Base-by-base conservation (phyloP, 2,329 filamentous ascomycete genomes). In the Pyricularia sp. region DNA sequence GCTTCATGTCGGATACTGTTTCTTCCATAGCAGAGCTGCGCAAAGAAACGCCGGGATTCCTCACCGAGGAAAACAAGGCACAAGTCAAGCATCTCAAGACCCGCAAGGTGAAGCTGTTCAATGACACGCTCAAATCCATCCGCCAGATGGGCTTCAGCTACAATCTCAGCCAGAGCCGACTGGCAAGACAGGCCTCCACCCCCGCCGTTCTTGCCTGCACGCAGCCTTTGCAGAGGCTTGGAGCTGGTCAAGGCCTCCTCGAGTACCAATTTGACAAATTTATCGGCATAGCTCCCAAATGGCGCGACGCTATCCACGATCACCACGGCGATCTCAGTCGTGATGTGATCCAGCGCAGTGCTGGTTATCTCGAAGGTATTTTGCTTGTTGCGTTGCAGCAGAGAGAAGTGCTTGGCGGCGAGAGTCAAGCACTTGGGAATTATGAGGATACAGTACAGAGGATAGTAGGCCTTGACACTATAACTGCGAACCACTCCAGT, bases 71-170 rank as follows among this genome's bases (percentile, higher is more conserved):
- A 63, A 97, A 95, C 78, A 94, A 94, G 76, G 86, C 89, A 12
- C 78, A 86, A 20, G 88, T 97, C 70, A 94, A 96, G 78, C 92
- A 97, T 77, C 87, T 98, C 73, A 98, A 97, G 82, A 89, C 88
- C 2, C 87, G 92, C 74, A 99, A 99, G 80, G 88, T 93, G 63
- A 94, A 93, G 73, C 85, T 98, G 17, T 95, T 97, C 74, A 92
- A 93, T 0, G 94, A 98, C 73, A 94, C 92, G 0, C 81, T 99
- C 71, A 94, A 92, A 75, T 87, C 89, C 26, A 81, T 97, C 31
- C 88, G 93, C 50, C 87, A 90, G 69, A 98, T 99, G 94, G 95
- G 95, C 4, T 87, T 99, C 73, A 90, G 90, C 73, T 88, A 90
- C 68, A 97, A 97, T 75, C 83, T 97, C 20, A 88, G 91, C 72